Evolutionary conservation across 2,329 filamentous ascomycete genomes (phyloP), one percentile per base, ranked within the genome.

Genomic region (Hypoxylon sp.): DNA sequence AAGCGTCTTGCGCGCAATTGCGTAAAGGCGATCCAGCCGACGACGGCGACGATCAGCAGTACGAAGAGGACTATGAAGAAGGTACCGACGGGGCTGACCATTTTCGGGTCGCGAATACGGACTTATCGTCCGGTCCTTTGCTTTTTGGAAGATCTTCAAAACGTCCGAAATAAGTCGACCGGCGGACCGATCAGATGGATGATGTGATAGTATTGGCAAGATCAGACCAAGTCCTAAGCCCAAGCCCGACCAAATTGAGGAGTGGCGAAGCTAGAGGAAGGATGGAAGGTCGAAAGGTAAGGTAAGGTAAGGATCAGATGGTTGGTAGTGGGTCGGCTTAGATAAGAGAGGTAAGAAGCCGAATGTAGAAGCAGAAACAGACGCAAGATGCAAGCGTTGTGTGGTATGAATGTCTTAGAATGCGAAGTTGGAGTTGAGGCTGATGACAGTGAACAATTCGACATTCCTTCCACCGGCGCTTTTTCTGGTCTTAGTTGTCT

Each of bases 61-160:
- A 91, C 73, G 61, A 90, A 63, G 66, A 93, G 70, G 66, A 90
- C 79, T 67, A 95, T 84, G 69, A 91, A 80, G 74, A 92, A 84
- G 57, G 87, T 81, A 67, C 86, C 85, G 60, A 80, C 77, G 40
- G 81, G 74, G 59, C 78, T 78, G 67, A 86, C 86, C 60, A 67
- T 67, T 44, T 62, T 67, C 32, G 37, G n/a, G 42, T 54, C 46
- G 34, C 49, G 32, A 36, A 36, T 49, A 26, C 30, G 43, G 37
- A 45, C 30, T 45, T 31, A n/a, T 16, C 7, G 34, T 47, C 41
- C 41, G 41, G 15, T 23, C 42, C 25, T 37, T 23, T 40, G 7
- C 16, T 27, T 11, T 13, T 36, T 35, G 17, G 30, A 17, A 19
- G 35, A 45, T 51, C 41, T 40, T 45, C 48, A 16, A 38, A 25